A percentile compares a stretch with the other conserved stretches of the same genome.
phyloP scores from a whole-genome alignment of 129 eudicot genomes.

The Centaurea solstitialis region DNA sequence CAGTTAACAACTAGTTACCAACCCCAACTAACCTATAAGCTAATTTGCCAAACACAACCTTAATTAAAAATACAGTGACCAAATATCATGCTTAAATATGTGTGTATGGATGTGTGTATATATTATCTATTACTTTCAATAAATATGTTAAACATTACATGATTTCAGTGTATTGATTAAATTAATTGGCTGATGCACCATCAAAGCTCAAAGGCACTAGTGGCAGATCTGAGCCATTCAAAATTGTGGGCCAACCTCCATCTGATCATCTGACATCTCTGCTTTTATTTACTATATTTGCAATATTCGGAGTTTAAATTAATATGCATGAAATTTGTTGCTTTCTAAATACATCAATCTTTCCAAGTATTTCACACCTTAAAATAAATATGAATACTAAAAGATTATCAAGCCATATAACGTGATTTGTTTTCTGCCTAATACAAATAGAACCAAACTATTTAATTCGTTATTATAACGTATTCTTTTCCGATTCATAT shows the following conservation, averaged over 20 bases:
- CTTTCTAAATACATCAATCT: slow-evolving; percentile 22
- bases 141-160: background rate
- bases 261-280: slow-evolving; percentile 45
- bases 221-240: slow-evolving; percentile 51
- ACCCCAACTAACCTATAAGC: no score
- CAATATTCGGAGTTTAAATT: slow-evolving; percentile 25
- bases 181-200: slow-evolving; percentile 38
- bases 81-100: no score
- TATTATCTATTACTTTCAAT: no score
- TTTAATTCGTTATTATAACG: background rate
- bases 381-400: no score
- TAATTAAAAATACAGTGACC: no score
- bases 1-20: no score
- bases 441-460: background rate
- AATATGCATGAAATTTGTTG: slow-evolving; percentile 38
- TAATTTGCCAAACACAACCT: no score
- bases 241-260: slow-evolving; percentile 42
- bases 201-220: slow-evolving; percentile 47
- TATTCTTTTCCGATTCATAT: background rate
- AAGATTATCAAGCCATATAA: background rate
- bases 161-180: background rate
- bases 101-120: background rate
- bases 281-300: slow-evolving; percentile 25
- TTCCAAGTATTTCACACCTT: background rate
- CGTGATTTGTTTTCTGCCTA: background rate